A percentile compares a stretch with the other conserved stretches of the same genome.
phyloP scores from a whole-genome alignment of 129 eudicot genomes.

The Mikania micrantha region DNA sequence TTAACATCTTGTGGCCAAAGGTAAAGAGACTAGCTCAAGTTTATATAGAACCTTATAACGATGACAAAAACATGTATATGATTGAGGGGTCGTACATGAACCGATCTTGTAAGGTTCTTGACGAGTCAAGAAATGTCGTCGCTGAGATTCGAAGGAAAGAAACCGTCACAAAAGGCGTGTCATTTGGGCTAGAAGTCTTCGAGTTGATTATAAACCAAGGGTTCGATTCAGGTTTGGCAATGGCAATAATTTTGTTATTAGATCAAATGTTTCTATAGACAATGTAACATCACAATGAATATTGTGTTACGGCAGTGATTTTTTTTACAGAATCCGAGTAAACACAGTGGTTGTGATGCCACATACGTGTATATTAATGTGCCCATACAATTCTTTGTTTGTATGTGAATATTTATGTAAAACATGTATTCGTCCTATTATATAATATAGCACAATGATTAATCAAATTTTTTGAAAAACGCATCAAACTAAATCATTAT shows the following conservation, averaged over 20 bases:
- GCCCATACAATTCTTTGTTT: background rate
- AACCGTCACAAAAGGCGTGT: slow-evolving; percentile 36
- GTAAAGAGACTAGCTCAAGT: slow-evolving; percentile 55
- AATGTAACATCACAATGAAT: slow-evolving; percentile 2
- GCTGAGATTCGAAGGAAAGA: slow-evolving; percentile 80
- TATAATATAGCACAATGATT: background rate
- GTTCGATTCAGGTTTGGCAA: slow-evolving; percentile 53
- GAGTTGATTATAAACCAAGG: slow-evolving; percentile 50
- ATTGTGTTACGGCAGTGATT: slow-evolving; percentile 19
- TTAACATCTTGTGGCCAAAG: slow-evolving; percentile 29
- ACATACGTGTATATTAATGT: background rate
- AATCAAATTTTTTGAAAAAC: background rate
- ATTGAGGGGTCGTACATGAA: slow-evolving; percentile 75
- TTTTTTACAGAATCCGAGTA: slow-evolving; percentile 15
- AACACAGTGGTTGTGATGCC: background rate
- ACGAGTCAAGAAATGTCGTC: slow-evolving; percentile 49
- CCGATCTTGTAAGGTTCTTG: slow-evolving; percentile 66
- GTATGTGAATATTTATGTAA: background rate
- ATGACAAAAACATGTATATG: slow-evolving; percentile 32
- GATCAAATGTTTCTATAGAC: slow-evolving; percentile 74
- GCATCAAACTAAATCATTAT: background rate
- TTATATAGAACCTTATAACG: slow-evolving; percentile 24
- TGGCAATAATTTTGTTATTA: slow-evolving; percentile 68
- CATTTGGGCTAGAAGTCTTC: slow-evolving; percentile 75
- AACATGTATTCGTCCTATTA: background rate